Evolutionary conservation across 1,139 yeast genomes (phyloP).

Genomic region (Magnusiomyces clavatus): DNA sequence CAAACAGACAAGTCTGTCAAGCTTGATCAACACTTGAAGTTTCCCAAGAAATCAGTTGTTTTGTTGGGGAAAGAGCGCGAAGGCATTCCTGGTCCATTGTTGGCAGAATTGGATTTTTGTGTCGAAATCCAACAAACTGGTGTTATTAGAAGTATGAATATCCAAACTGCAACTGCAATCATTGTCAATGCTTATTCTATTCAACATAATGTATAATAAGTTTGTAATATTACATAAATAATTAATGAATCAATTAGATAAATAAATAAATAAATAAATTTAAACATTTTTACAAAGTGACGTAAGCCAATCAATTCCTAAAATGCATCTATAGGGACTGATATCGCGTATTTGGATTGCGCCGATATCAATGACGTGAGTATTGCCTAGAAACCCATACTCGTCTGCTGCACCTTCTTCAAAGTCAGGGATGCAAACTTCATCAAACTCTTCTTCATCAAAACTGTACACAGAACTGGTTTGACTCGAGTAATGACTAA

Average conservation of each 20-base stretch:
- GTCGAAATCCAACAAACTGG: slow-evolving; percentile 91
- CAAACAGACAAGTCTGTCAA: slow-evolving; percentile 84
- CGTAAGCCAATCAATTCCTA: slow-evolving; percentile 13
- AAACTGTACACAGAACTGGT: no score
- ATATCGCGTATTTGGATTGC: slow-evolving; percentile 6
- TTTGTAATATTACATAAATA: background rate
- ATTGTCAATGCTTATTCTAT: slow-evolving; percentile 84
- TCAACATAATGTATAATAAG: slow-evolving; percentile 41
- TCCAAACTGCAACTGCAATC: slow-evolving; percentile 94
- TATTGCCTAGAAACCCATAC: no score
- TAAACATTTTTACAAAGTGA: background rate
- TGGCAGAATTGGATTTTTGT: slow-evolving; percentile 78
- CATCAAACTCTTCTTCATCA: no score
- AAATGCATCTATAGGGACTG: slow-evolving; percentile 10
- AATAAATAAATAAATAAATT: background rate
- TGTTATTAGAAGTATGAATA: slow-evolving; percentile 88
- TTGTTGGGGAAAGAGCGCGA: slow-evolving; percentile 81
- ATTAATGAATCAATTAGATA: no score
- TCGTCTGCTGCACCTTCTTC: no score
- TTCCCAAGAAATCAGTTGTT: slow-evolving; percentile 73
- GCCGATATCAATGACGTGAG: no score
- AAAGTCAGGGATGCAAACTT: no score
- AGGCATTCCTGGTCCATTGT: slow-evolving; percentile 81
- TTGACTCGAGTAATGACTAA: no score
- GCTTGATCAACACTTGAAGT: slow-evolving; percentile 52